These are phyloP conservation scores for Starmerella floris DNA, from an alignment of 805 yeast genomes.

Conservation along the genomic window DNA sequence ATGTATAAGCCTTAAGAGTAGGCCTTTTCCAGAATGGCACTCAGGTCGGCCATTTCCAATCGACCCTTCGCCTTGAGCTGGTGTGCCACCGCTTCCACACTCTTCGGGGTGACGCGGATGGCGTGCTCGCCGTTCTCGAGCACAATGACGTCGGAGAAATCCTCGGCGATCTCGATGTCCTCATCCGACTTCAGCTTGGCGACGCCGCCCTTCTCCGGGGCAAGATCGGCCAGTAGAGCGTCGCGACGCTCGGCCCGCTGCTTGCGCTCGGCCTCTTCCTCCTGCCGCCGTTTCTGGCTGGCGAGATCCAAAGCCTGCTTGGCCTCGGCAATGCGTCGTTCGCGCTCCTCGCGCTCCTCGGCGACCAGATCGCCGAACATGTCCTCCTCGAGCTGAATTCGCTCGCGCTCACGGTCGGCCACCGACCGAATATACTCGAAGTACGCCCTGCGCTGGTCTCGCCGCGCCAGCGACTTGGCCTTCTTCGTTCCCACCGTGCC, in stretches of 20 bases:
- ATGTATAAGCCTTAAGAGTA: not conserved
- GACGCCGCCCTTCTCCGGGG: conserved; percentile 15
- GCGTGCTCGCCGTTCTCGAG: conserved; percentile 17
- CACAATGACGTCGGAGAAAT: conserved; percentile 14
- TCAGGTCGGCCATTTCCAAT: conserved; percentile 3
- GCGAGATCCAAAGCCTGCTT: conserved; percentile 18
- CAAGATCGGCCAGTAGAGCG: conserved; percentile 4
- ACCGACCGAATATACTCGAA: conserved; percentile 25
- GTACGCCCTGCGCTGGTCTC: conserved; percentile 27
- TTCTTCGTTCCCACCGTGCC: conserved; percentile 26
- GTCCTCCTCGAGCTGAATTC: conserved; percentile 21
- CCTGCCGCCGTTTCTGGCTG: conserved; percentile 14
- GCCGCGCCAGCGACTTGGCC: conserved; percentile 25
- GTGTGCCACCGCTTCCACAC: conserved; percentile 4
- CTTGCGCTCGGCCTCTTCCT: conserved; percentile 18
- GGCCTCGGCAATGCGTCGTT: conserved; percentile 19
- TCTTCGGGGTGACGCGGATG: conserved; percentile 10
- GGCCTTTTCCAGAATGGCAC: not conserved
- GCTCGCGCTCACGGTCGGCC: conserved; percentile 22
- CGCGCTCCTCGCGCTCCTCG: conserved; percentile 22
- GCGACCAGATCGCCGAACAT: conserved; percentile 26
- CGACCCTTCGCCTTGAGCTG: conserved; percentile 6
- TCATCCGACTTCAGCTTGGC: conserved; percentile 13
- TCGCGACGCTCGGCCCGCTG: conserved; percentile 12
- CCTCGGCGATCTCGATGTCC: conserved; percentile 17